Conservation (phyloP, 306 rosid species). For the Boehmeria nivea region DNA sequence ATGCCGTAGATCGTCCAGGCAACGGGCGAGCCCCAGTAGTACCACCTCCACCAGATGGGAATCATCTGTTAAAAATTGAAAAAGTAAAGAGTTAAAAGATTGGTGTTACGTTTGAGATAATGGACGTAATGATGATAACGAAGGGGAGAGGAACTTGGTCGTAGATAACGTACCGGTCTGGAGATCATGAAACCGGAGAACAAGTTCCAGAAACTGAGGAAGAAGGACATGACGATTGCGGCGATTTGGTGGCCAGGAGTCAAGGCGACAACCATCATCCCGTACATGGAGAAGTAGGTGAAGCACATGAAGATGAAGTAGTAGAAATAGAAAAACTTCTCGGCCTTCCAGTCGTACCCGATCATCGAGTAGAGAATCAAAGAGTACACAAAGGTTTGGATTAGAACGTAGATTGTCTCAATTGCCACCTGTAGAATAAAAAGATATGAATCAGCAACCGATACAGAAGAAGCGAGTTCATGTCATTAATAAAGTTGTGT, state of each 20-base stretch:
- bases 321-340: conserved; percentile 63
- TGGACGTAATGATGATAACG: too few relatives aligned
- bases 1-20: conserved; percentile 80
- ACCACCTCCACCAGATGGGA: conserved; percentile 91
- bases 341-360: conserved; percentile 59
- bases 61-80: too few relatives aligned
- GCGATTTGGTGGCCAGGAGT: conserved; percentile 68
- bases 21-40: conserved; percentile 69
- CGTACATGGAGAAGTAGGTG: conserved; percentile 69
- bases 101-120: too few relatives aligned
- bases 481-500: too few relatives aligned
- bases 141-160: too few relatives aligned
- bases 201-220: conserved; percentile 61
- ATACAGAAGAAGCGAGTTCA: not conserved
- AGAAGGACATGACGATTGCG: conserved; percentile 48
- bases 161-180: conserved; percentile 55
- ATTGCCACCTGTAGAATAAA: conserved; percentile 57
- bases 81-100: too few relatives aligned
- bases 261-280: conserved; percentile 76
- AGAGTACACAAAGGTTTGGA: conserved; percentile 43
- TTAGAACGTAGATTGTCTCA: conserved; percentile 55
- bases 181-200: conserved; percentile 71
- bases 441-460: not conserved
- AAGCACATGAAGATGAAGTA: conserved; percentile 67
- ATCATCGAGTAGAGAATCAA: conserved; percentile 69